Evolutionary conservation across 2,329 filamentous ascomycete species (phyloP), one percentile per base, ranked within the genome.

Genomic region (Colletotrichum tabaci): DNA sequence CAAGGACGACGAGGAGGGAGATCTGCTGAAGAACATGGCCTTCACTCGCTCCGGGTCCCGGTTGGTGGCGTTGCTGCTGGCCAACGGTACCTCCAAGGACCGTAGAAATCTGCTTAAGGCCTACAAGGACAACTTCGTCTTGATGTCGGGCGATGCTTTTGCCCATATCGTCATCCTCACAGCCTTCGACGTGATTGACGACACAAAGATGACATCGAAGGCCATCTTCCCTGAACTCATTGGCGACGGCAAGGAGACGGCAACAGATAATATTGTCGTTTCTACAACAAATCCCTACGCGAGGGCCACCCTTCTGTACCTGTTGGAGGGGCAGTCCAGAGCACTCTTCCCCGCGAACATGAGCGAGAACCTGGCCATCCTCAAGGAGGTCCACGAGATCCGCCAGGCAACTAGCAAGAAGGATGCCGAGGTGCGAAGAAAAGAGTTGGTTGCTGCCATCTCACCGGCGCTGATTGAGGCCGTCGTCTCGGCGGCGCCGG

Each of bases 11-110:
- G 94, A 98, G 79, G 92, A 93, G 69, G 95, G 94, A 58, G 95
- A 98, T 80, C 83, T 98, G 73, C 87, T 96, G 74, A 97, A 98
- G 86, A 98, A 98, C 81, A 89, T 99, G 85, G 95, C 95, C 8
- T 99, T 99, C 83, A 99, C 96, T 53, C 93, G 92, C 80, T 94
- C 94, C 10, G 96, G 96, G 7, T 91, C 95, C 56, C 89, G 93
- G 46, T 87, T 99, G 15, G 92, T 95, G 67, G 96, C 91, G 78
- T 86, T 98, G 53, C 89, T 94, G 50, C 85, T 99, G 49, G 95
- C 96, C 12, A 88, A 97, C 78, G 94, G 95, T 68, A 91, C 87
- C 64, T 95, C 96, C 74, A 99, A 99, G 84, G 96, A 98, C 82
- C 91, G 96, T 77, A 97, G 98, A 83, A 88, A 93, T 71, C 91